Evolutionary conservation across 306 rosid species (phyloP).

Genomic region (Fragaria ananassa): DNA sequence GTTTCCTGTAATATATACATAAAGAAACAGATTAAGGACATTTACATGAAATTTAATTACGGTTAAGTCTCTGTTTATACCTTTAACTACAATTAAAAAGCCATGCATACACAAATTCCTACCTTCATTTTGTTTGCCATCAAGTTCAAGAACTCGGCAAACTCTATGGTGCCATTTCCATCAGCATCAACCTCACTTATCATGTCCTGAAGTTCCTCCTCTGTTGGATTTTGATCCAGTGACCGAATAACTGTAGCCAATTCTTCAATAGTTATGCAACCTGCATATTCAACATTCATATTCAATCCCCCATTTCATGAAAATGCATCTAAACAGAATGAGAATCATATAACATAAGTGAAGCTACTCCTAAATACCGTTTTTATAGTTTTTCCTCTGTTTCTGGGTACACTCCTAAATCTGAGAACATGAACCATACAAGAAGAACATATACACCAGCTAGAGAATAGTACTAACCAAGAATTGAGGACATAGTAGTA

Average conservation of each 20-base stretch:
- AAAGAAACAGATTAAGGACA: not conserved
- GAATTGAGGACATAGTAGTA: slow-evolving; percentile 29
- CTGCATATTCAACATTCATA: slow-evolving; percentile 28
- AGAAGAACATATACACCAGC: not conserved
- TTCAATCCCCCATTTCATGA: not conserved
- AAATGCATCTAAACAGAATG: not conserved
- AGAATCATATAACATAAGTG: not conserved
- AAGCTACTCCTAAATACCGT: not conserved
- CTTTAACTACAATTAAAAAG: not conserved
- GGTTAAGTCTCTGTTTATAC: not conserved
- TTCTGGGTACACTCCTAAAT: slow-evolving; percentile 4
- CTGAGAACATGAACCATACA: not conserved
- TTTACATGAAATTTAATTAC: not conserved
- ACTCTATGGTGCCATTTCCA: slow-evolving; percentile 91
- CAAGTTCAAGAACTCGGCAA: slow-evolving; percentile 68
- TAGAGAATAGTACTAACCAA: slow-evolving; percentile 23
- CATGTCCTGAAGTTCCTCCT: slow-evolving; percentile 89
- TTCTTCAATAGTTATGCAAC: slow-evolving; percentile 94
- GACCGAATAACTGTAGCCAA: slow-evolving; percentile 90
- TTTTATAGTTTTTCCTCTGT: not conserved
- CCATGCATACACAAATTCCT: slow-evolving; percentile 34
- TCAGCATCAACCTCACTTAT: slow-evolving; percentile 78
- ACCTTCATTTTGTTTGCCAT: slow-evolving; percentile 95
- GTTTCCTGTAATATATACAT: slow-evolving; percentile 48
- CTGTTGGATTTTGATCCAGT: slow-evolving; percentile 91